These are phyloP conservation scores for Cercospora sp. DNA, from an alignment of 2,329 filamentous ascomycete genomes.

Conservation along the genomic window DNA sequence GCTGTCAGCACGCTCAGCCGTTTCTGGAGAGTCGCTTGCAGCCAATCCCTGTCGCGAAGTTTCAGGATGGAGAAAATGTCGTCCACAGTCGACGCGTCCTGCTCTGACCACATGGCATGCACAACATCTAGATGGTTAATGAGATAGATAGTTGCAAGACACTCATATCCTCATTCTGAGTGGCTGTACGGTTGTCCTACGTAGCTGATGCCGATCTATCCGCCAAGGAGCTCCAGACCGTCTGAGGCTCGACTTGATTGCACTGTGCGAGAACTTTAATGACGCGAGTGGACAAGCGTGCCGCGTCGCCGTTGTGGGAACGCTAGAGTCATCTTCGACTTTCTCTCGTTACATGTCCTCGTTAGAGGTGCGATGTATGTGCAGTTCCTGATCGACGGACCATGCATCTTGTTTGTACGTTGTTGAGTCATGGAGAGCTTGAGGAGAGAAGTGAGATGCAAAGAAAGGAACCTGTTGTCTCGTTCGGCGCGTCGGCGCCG, in stretches of 20 bases:
- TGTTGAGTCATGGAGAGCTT: background rate
- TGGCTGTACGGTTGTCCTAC: background rate
- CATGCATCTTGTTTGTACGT: background rate
- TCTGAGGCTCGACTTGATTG: background rate
- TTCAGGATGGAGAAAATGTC: constrained; percentile 14
- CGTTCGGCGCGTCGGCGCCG: background rate
- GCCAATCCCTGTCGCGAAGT: constrained; percentile 16
- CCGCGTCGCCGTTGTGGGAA: background rate
- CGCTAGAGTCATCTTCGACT: background rate
- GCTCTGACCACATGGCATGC: constrained; percentile 13
- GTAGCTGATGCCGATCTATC: constrained; percentile 7
- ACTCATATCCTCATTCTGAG: background rate
- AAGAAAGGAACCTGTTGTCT: background rate
- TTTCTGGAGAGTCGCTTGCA: constrained; percentile 11
- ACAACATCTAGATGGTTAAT: background rate
- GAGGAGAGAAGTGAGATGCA: background rate
- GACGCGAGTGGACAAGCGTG: background rate
- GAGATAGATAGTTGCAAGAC: background rate
- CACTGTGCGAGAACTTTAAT: background rate
- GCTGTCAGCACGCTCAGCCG: constrained; percentile 8
- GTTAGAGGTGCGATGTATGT: background rate
- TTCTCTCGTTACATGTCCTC: background rate
- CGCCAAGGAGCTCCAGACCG: constrained; percentile 6
- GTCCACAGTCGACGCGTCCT: constrained; percentile 15
- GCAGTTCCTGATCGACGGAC: background rate